These are phyloP conservation scores for Pseudovirgaria hyperparasitica DNA, from an alignment of 2,329 filamentous ascomycete species.

Conservation along the genomic window DNA sequence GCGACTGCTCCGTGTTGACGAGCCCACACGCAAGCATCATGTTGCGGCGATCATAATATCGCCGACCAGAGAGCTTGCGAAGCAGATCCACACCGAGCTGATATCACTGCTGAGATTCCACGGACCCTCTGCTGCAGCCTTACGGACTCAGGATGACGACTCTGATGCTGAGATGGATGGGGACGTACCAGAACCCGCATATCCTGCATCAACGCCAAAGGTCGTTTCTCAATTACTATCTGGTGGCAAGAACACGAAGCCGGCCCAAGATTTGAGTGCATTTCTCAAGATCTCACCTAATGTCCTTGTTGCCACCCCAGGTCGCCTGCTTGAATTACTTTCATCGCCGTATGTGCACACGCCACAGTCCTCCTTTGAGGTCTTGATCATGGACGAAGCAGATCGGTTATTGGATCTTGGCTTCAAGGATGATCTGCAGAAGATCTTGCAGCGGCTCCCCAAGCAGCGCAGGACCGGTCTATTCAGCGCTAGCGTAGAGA, in stretches of 20 bases:
- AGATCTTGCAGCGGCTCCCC: slow-evolving; percentile 69
- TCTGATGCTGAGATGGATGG: slow-evolving; percentile 27
- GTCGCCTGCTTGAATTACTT: slow-evolving; percentile 75
- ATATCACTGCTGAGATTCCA: slow-evolving; percentile 72
- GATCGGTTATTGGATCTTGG: slow-evolving; percentile 86
- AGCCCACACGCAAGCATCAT: slow-evolving; percentile 79
- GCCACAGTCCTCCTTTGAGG: slow-evolving; percentile 78
- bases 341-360: slow-evolving; percentile 79
- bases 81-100: slow-evolving; percentile 78
- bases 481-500: slow-evolving; percentile 91
- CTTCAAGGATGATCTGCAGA: slow-evolving; percentile 82
- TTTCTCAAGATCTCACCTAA: slow-evolving; percentile 82
- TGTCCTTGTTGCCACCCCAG: slow-evolving; percentile 79
- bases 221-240: slow-evolving; percentile 71
- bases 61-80: slow-evolving; percentile 81
- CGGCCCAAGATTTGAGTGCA: slow-evolving; percentile 72
- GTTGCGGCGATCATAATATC: slow-evolving; percentile 85
- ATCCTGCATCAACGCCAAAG: slow-evolving; percentile 37
- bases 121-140: slow-evolving; percentile 55
- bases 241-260: slow-evolving; percentile 67
- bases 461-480: slow-evolving; percentile 89
- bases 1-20: slow-evolving; percentile 64
- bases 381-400: slow-evolving; percentile 86
- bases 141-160: slow-evolving; percentile 42
- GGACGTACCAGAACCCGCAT: slow-evolving; percentile 22